phyloP scores from a whole-genome alignment of 148 eudicot species.

The Heliamphora exappendiculata region DNA sequence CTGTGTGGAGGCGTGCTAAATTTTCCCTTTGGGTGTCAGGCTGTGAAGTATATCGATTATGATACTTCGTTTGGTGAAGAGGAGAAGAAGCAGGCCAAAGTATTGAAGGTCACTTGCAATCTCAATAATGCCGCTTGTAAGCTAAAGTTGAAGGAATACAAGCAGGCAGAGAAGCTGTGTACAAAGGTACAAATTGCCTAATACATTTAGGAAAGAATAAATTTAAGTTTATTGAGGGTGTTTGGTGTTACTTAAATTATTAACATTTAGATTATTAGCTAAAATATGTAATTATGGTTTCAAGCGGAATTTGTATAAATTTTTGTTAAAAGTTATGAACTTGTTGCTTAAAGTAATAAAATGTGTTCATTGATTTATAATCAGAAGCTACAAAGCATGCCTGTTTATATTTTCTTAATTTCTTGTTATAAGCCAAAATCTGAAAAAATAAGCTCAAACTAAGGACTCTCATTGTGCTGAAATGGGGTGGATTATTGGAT shows the following conservation, averaged over 20 bases:
- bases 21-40: conserved; percentile 30
- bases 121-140: conserved; percentile 90
- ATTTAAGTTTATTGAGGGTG: too few species aligned
- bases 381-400: too few species aligned
- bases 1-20: background rate
- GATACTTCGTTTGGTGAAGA: conserved; percentile 78
- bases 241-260: too few species aligned
- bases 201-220: background rate
- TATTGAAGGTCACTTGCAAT: conserved; percentile 66
- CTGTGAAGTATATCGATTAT: conserved; percentile 70
- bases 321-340: too few species aligned
- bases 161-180: conserved; percentile 86
- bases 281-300: too few species aligned
- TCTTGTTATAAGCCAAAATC: too few species aligned
- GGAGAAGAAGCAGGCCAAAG: conserved; percentile 81
- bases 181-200: conserved; percentile 51
- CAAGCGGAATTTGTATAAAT: too few species aligned
- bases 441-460: too few species aligned
- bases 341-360: too few species aligned
- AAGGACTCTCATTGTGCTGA: too few species aligned
- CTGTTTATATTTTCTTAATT: background rate
- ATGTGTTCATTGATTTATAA: too few species aligned
- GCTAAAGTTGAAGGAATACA: conserved; percentile 77
- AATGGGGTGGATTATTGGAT: background rate
- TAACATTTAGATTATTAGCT: too few species aligned